These are phyloP conservation scores for Gyrodon lividus DNA, from an alignment of 768 basidiomycete genomes.

Conservation along the genomic window DNA sequence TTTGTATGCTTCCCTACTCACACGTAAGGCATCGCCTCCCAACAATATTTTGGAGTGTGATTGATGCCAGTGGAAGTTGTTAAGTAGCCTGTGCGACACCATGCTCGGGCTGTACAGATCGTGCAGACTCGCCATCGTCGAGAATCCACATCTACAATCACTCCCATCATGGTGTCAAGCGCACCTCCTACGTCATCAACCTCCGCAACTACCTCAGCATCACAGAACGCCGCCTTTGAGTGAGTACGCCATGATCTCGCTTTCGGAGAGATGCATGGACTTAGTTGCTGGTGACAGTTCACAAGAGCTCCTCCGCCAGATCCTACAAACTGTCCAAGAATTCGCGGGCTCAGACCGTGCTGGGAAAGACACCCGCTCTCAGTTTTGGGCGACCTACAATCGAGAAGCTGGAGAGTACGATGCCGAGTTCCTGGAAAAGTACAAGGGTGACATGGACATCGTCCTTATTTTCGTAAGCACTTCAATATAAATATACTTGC, in stretches of 20 bases:
- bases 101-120: no score
- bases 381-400: constrained; percentile 15
- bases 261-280: background rate
- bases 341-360: background rate
- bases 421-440: constrained; percentile 16
- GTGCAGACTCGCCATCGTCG: no score
- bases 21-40: no score
- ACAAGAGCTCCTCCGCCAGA: background rate
- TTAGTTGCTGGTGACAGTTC: background rate
- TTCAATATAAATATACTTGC: background rate
- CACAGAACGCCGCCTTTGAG: background rate
- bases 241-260: background rate
- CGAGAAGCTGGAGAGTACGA: constrained; percentile 16
- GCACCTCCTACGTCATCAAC: background rate
- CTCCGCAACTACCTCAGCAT: background rate
- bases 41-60: no score
- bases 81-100: no score
- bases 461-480: constrained; percentile 23
- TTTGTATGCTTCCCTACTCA: no score
- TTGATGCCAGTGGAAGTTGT: no score
- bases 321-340: background rate
- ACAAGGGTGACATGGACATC: constrained; percentile 19
- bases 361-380: background rate
- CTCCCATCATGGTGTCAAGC: no score
- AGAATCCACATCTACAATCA: no score